Base-by-base conservation (phyloP, 139 green algal genomes). In the Chlamydomonas schloesseri region DNA sequence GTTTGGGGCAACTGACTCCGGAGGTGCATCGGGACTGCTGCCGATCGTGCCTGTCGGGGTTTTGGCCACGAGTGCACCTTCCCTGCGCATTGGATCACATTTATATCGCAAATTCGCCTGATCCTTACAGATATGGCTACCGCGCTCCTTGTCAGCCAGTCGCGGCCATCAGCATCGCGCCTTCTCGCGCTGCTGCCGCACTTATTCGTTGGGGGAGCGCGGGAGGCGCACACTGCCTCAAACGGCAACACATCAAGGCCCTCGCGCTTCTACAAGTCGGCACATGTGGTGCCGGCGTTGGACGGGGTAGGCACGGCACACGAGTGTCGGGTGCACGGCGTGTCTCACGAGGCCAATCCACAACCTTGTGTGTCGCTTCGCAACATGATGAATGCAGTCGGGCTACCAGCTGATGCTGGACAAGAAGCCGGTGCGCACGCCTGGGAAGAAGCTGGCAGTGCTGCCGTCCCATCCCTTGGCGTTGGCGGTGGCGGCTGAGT, bases 401-500 rank as follows among this genome's bases (percentile, higher is more conserved):
- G 89, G 90, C 2, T 97, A 90, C 55, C 76, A 94, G 47, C 28
- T 98, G 3, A 73, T 91, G 81, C 88, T 99, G 58, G 94, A 96
- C 73, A 73, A 70, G 26, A 88, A 94, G 9, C 73, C 91, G 20
- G 90, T 99, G 6, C 93, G 91, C 47, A 98, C 94, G 0, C 97
- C 97, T 3, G 95, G 83, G 1, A 90, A 90, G 50, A 78, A 93
- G 0, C 87, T 89, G 4, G 69, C 99, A 15, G 36, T 94, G 0
- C 65, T 99, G 17, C 97, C 97, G 15, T 95, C 89, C 0, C 69
- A 73, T 0, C 77, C 90, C 8, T 75, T 99, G 37, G 97, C 97
- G 0, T 76, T 97, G 20, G 97, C 96, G 17, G 92, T 99, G 21
- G 97, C 96, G 28, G 97, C 96, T 29, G 97, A 99, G 81, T 99